phyloP scores from a whole-genome alignment of 164 flowering plant species.

The Vitis rupestris region DNA sequence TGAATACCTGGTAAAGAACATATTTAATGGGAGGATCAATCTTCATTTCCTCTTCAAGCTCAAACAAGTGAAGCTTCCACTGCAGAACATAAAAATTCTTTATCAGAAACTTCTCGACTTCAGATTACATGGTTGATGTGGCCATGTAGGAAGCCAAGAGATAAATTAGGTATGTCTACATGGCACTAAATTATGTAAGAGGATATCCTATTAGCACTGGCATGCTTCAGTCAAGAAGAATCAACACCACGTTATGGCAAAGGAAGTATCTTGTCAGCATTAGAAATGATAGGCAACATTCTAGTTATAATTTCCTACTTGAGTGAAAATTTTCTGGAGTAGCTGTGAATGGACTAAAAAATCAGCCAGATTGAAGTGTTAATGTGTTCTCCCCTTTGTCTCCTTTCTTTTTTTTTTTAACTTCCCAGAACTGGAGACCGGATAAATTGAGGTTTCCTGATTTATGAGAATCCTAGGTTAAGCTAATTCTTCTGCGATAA shows the following conservation, averaged over 20 bases:
- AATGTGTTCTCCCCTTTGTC: too few species aligned
- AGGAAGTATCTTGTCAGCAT: background rate
- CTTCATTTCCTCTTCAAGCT: conserved; percentile 89
- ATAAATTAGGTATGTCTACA: too few species aligned
- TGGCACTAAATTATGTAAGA: background rate
- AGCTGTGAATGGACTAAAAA: too few species aligned
- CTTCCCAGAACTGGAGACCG: background rate
- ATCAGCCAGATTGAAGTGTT: too few species aligned
- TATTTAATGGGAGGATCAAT: conserved; percentile 71
- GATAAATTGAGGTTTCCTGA: background rate
- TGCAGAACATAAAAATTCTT: conserved; percentile 21
- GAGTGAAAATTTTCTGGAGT: too few species aligned
- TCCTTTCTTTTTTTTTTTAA: background rate
- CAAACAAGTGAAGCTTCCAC: conserved; percentile 97
- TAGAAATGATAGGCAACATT: background rate
- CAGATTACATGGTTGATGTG: background rate
- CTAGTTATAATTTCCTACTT: background rate
- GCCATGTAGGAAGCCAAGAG: too few species aligned
- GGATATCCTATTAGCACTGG: background rate
- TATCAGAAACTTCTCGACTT: background rate
- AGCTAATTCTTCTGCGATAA: too few species aligned
- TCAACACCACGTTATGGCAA: background rate
- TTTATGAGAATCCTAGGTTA: too few species aligned
- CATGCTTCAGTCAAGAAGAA: conserved; percentile 2
- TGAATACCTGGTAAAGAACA: conserved; percentile 79